Base-by-base conservation (phyloP, 305 asterid genomes). In the Ilex paraguariensis region DNA sequence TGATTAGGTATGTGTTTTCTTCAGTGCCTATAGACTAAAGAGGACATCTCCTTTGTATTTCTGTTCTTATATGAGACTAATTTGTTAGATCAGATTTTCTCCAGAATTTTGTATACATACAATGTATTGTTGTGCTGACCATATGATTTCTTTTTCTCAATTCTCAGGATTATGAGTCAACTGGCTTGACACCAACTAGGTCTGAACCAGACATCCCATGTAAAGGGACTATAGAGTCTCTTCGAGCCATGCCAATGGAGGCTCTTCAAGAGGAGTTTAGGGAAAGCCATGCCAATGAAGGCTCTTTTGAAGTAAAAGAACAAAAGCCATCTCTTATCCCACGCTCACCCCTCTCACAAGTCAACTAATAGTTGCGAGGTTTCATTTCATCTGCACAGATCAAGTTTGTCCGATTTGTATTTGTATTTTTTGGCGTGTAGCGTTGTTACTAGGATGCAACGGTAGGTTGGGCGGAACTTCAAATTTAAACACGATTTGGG, bases 191-290 rank as follows among this genome's bases (percentile, higher is more conserved):
- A 16, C 87, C 87, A 10, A 40, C n/a, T 44, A 70, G 80, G 62
- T 56, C 60, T 39, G 95, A 90, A 66, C 67, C 85, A 0, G 87
- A 82, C 33, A 76, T 84, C 68, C 97, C 95, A 31, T 81, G 84
- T 82, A 84, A 87, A 77, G 67, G 81, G 48, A 70, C 79, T 6
- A 86, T 87, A 5, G 97, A 90, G 73, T 81, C 87, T 30, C 86
- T 90, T 10, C 73, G 93, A 3, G 71, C 96, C 21, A 70, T 82
- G 96, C 96, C 95, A 14, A 65, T 82, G 84, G 97, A 87, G 57
- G 62, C 78, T 33, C 97, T 90, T 59, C 59, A 78, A 69, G 96
- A 84, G 75, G 91, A 86, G 61, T 90, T 86, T 59, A 79, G 83
- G 60, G 96, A 88, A 72, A 90, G 78, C 55, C 72, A 84, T 65